Conservation (phyloP, 2,329 filamentous ascomycete species). For the Coniella vitis region DNA sequence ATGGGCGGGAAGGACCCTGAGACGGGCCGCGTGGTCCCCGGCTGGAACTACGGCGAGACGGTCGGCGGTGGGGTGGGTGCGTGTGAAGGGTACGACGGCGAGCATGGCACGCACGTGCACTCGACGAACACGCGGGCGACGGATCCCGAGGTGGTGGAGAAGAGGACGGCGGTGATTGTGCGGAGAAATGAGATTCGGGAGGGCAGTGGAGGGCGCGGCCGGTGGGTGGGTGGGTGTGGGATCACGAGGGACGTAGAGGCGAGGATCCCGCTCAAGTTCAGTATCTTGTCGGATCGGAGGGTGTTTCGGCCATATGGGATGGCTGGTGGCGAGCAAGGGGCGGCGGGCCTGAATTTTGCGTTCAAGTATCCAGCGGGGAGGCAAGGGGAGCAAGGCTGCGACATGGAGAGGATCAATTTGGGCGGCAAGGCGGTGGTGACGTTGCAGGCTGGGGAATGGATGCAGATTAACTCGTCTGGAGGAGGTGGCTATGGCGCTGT, state of each 20-base stretch:
- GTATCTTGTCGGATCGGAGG: constrained; percentile 29
- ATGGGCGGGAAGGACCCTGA: constrained; percentile 15
- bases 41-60: constrained; percentile 25
- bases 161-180: constrained; percentile 27
- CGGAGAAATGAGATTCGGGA: constrained; percentile 22
- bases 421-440: constrained; percentile 26
- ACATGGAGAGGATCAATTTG: constrained; percentile 25
- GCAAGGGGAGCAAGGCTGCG: constrained; percentile 18
- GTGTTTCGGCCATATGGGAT: constrained; percentile 29
- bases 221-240: constrained; percentile 26
- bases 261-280: constrained; percentile 26
- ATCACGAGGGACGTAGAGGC: constrained; percentile 28
- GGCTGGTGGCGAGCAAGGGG: constrained; percentile 23
- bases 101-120: constrained; percentile 22
- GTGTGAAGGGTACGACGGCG: constrained; percentile 23
- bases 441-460: constrained; percentile 27
- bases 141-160: constrained; percentile 27
- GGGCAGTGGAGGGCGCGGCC: constrained; percentile 24
- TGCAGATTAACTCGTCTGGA: constrained; percentile 30
- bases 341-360: constrained; percentile 23
- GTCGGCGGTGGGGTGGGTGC: constrained; percentile 28
- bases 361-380: constrained; percentile 26
- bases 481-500: constrained; percentile 25
- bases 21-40: constrained; percentile 16
- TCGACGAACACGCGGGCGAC: constrained; percentile 25